phyloP scores from a whole-genome alignment of 2,329 filamentous ascomycete species.

The Monilinia polystroma region DNA sequence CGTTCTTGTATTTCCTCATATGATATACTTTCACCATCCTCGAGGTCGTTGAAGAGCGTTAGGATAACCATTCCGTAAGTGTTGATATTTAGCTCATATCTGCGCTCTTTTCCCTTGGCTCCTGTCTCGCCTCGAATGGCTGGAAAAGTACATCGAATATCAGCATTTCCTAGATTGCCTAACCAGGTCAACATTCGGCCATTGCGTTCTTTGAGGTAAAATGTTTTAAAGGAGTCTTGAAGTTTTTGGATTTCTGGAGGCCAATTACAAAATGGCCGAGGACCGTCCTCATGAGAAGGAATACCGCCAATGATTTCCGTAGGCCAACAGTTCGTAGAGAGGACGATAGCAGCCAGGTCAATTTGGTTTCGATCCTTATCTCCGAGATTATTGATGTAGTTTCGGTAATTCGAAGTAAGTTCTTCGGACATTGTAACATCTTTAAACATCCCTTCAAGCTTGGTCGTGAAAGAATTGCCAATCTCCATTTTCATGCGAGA shows the following conservation, averaged over 20 bases:
- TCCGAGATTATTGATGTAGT: slow-evolving; percentile 57
- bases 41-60: slow-evolving; percentile 81
- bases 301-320: slow-evolving; percentile 75
- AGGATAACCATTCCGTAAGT: slow-evolving; percentile 92
- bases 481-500: slow-evolving; percentile 96
- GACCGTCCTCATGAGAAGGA: slow-evolving; percentile 50
- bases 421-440: slow-evolving; percentile 89
- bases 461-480: slow-evolving; percentile 88
- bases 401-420: slow-evolving; percentile 73
- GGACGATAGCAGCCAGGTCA: slow-evolving; percentile 79
- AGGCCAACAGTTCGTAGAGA: slow-evolving; percentile 95
- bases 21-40: slow-evolving; percentile 50
- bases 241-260: slow-evolving; percentile 71
- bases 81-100: slow-evolving; percentile 87
- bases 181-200: slow-evolving; percentile 87
- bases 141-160: slow-evolving; percentile 78
- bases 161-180: slow-evolving; percentile 70
- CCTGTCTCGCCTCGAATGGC: slow-evolving; percentile 65
- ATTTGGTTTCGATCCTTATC: slow-evolving; percentile 59
- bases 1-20: slow-evolving; percentile 79
- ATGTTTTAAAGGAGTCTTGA: slow-evolving; percentile 83
- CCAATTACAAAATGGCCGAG: slow-evolving; percentile 62
- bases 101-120: slow-evolving; percentile 60
- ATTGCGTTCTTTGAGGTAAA: slow-evolving; percentile 83
- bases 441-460: slow-evolving; percentile 96